Evolutionary conservation across 2,329 filamentous ascomycete genomes (phyloP).

Genomic region (Paraphoma sp.): DNA sequence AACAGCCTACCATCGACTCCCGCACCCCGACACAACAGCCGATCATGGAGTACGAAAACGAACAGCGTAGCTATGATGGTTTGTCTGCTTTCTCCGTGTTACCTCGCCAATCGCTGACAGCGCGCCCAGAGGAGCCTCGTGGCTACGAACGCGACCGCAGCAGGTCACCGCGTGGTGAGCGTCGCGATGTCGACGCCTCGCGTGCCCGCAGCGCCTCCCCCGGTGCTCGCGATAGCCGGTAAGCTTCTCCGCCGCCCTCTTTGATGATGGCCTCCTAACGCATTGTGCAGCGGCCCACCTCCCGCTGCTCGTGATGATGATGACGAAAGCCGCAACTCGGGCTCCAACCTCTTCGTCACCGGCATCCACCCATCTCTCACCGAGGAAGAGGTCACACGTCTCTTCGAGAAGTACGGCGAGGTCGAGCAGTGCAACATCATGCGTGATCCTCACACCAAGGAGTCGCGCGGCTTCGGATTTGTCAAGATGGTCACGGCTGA

Average conservation of each 20-base stretch:
- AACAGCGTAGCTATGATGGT: conserved; percentile 72
- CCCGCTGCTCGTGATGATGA: conserved; percentile 68
- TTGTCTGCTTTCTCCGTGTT: conserved; percentile 40
- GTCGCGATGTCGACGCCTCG: conserved; percentile 59
- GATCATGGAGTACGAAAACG: conserved; percentile 70
- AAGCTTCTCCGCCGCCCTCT: conserved; percentile 12
- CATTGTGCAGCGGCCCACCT: conserved; percentile 52
- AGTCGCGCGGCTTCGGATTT: conserved; percentile 98
- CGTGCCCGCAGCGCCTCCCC: conserved; percentile 70
- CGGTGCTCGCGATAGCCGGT: conserved; percentile 60
- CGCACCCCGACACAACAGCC: conserved; percentile 44
- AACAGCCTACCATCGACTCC: conserved; percentile 25
- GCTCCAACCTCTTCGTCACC: conserved; percentile 98
- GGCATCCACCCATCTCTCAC: conserved; percentile 93
- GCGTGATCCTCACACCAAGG: conserved; percentile 97
- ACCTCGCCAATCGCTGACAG: conserved; percentile 22
- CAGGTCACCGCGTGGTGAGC: conserved; percentile 66
- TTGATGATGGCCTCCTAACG: conserved; percentile 23
- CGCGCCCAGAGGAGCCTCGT: conserved; percentile 61
- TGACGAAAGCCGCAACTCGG: conserved; percentile 82
- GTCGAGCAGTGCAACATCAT: conserved; percentile 99
- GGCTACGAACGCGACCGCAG: conserved; percentile 70
- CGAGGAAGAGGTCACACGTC: conserved; percentile 88
- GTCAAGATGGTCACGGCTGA: conserved; percentile 98
- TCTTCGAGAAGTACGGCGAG: conserved; percentile 98